phyloP scores from a whole-genome alignment of 306 rosid species.

The Arachis stenosperma region DNA sequence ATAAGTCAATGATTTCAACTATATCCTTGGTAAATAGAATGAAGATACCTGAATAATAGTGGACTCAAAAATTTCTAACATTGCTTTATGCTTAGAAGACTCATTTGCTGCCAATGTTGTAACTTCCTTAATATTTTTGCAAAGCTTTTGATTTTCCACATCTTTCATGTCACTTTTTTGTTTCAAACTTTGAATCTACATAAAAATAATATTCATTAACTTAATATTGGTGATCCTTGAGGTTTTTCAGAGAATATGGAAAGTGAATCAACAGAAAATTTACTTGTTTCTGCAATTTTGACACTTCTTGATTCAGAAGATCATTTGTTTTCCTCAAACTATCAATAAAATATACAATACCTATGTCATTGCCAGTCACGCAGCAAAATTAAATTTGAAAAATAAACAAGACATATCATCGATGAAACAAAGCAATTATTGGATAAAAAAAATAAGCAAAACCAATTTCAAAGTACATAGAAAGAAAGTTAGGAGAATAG shows the following conservation, averaged over 20 bases:
- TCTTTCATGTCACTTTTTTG: constrained; percentile 62
- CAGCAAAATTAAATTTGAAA: no score
- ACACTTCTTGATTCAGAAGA: constrained; percentile 63
- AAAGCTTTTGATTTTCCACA: constrained; percentile 52
- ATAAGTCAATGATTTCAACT: background rate
- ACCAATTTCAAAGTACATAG: no score
- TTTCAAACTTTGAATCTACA: constrained; percentile 65
- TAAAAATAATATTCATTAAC: constrained; percentile 35
- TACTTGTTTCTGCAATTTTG: constrained; percentile 72
- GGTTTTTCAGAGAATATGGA: background rate
- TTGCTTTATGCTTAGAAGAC: constrained; percentile 45
- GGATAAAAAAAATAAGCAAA: no score
- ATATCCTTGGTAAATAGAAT: background rate
- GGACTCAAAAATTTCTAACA: no score
- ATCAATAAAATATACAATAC: constrained; percentile 50
- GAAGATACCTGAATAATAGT: background rate
- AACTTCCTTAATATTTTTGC: constrained; percentile 37
- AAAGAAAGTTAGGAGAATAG: no score
- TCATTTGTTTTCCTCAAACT: constrained; percentile 75
- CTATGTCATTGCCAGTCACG: no score
- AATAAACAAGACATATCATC: no score
- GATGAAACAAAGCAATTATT: no score
- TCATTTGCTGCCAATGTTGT: constrained; percentile 52
- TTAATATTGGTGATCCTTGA: constrained; percentile 14
- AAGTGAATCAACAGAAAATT: constrained; percentile 25